Base-by-base conservation (phyloP, 1,284 basidiomycete species). In the Lentinus polychrous region DNA sequence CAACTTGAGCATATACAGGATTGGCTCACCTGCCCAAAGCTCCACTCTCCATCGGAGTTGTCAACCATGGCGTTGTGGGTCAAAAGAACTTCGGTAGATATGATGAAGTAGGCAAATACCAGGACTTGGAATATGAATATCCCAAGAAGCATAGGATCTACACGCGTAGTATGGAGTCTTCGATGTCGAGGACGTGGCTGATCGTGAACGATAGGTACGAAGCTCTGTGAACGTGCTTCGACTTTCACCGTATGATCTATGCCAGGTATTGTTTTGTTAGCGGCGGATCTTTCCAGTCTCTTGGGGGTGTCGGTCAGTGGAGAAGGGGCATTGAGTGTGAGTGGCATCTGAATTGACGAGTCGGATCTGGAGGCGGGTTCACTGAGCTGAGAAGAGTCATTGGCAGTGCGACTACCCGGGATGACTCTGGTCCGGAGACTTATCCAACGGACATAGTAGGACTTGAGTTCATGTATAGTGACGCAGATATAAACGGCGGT, bases 71-170 rank as follows among this genome's bases (percentile, higher is more conserved):
- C 52, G 27, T 54, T 54, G 34, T 27, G 37, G 14, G 34, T 35
- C n/a, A 48, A 35, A 35, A 55, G 38, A 8, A 53, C 24, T 37
- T 55, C 52, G 5, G 43, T 53, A 14, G 31, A 38, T n/a, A 49
- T 33, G 39, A 72, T 61, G 46, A 71, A 70, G 51, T 71, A 72
- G 2, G 61, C 61, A 52, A 68, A 66, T n/a, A 71, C 58, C 47
- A 67, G 43, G 27, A 62, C 49, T 47, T 69, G 64, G 45, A 61
- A 64, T 17, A 69, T 64, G 31, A 65, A 47, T 31, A 71, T 62
- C 7, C 69, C 67, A 40, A 71, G 59, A 36, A 70, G 55, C 69
- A 71, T 70, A 12, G 69, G 68, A 46, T 71, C 69, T 20, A 69
- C 49, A 34, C 69, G 58, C 17, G 58, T 57, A 12, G 63, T n/a